These are phyloP conservation scores for Tetramitus jugosus DNA, from an alignment of 208 protist species.

Conservation along the genomic window DNA sequence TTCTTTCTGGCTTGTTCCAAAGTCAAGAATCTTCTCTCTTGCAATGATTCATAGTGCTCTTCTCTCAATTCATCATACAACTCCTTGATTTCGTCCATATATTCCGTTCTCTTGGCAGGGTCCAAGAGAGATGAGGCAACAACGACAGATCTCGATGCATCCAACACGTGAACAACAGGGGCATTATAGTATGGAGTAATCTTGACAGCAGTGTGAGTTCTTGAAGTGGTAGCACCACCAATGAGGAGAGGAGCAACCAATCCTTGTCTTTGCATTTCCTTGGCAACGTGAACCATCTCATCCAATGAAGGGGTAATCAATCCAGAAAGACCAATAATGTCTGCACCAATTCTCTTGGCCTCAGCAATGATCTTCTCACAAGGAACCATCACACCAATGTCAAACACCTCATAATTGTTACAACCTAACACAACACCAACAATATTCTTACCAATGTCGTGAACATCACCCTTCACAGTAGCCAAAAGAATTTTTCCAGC, in stretches of 20 bases:
- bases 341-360: slow-evolving; percentile 61
- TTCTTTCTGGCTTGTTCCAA: slow-evolving; percentile 55
- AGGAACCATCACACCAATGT: slow-evolving; percentile 86
- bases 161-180: slow-evolving; percentile 79
- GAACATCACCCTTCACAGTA: slow-evolving; percentile 94
- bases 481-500: slow-evolving; percentile 71
- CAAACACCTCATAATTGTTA: slow-evolving; percentile 89
- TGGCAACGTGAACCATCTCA: slow-evolving; percentile 88
- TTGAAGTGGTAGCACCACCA: slow-evolving; percentile 88
- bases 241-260: slow-evolving; percentile 79
- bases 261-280: slow-evolving; percentile 73
- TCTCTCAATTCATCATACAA: slow-evolving; percentile 79
- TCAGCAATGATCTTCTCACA: slow-evolving; percentile 77
- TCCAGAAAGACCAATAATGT: slow-evolving; percentile 85
- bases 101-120: slow-evolving; percentile 46
- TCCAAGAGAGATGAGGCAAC: slow-evolving; percentile 66
- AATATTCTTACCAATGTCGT: slow-evolving; percentile 97
- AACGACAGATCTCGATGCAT: slow-evolving; percentile 79
- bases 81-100: slow-evolving; percentile 67
- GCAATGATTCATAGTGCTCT: slow-evolving; percentile 77
- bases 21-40: slow-evolving; percentile 70
- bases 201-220: slow-evolving; percentile 93
- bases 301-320: slow-evolving; percentile 93
- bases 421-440: slow-evolving; percentile 89
- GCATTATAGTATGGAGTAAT: slow-evolving; percentile 73